These are phyloP conservation scores for Anthracocystis setariae DNA, from an alignment of 1,284 basidiomycete genomes.

Conservation along the genomic window DNA sequence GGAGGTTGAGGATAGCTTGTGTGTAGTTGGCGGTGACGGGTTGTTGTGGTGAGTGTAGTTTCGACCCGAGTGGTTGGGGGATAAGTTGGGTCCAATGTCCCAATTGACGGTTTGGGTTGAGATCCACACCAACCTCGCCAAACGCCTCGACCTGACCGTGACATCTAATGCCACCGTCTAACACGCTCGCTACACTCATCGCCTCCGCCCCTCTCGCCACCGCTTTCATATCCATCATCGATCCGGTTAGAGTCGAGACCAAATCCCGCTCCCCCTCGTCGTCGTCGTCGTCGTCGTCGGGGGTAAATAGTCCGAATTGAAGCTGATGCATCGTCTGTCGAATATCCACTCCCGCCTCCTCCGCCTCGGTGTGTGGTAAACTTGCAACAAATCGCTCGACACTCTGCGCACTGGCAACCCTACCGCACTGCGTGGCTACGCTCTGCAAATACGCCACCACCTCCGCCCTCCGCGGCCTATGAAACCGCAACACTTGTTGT, in stretches of 20 bases:
- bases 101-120: constrained; percentile 13
- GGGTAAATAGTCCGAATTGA: constrained; percentile 70
- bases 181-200: constrained; percentile 16
- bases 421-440: constrained; percentile 10
- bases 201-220: constrained; percentile 17
- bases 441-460: constrained; percentile 59
- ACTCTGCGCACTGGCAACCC: not conserved
- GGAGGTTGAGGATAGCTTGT: not conserved
- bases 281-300: not conserved
- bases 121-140: constrained; percentile 16
- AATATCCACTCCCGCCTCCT: constrained; percentile 71
- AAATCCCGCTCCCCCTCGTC: not conserved
- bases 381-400: not conserved
- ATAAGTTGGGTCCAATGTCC: constrained; percentile 15
- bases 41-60: constrained; percentile 15
- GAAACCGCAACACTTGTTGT: constrained; percentile 48
- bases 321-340: constrained; percentile 74
- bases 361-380: constrained; percentile 6
- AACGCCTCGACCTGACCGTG: constrained; percentile 1
- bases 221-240: not conserved
- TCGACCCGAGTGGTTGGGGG: constrained; percentile 15
- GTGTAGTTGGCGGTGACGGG: constrained; percentile 62
- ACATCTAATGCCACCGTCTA: not conserved
- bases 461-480: constrained; percentile 38
- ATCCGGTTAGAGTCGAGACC: not conserved